A percentile compares a stretch with the other conserved stretches of the same genome.
phyloP scores from a whole-genome alignment of 176 grass and related monocot species.

The Paspalum notatum region DNA sequence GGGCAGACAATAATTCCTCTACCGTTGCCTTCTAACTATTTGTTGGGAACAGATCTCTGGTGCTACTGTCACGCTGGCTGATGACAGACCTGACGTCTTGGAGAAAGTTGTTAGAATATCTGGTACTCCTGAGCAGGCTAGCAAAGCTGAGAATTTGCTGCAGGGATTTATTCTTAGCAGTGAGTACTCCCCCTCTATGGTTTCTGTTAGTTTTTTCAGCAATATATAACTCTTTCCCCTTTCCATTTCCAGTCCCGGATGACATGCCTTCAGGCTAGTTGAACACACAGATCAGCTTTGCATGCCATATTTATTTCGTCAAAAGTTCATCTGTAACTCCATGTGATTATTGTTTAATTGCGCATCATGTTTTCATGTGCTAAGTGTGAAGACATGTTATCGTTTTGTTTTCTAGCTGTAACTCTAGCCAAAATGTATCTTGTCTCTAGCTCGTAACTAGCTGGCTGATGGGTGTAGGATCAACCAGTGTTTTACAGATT shows the following conservation, averaged over 20 bases:
- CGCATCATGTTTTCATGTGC: slow-evolving; percentile 15
- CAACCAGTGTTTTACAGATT: not conserved
- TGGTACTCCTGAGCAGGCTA: slow-evolving; percentile 88
- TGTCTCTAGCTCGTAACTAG: not conserved
- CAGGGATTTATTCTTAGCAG: slow-evolving; percentile 98
- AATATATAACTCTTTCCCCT: slow-evolving; percentile 17
- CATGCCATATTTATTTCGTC: not conserved
- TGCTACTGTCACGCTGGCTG: slow-evolving; percentile 72
- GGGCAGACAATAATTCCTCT: not conserved
- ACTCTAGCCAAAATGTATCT: not conserved
- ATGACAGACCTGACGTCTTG: slow-evolving; percentile 59
- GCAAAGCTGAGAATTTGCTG: slow-evolving; percentile 86
- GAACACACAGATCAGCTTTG: not conserved
- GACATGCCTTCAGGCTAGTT: slow-evolving; percentile 64
- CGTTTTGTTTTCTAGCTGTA: slow-evolving; percentile 17
- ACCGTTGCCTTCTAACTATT: slow-evolving; percentile 22
- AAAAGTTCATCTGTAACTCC: not conserved
- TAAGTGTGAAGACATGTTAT: slow-evolving; percentile 19
- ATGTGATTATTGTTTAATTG: slow-evolving; percentile 31
- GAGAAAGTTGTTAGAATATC: slow-evolving; percentile 92
- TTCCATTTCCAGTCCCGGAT: slow-evolving; percentile 60
- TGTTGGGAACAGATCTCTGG: slow-evolving; percentile 80
- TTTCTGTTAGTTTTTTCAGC: not conserved
- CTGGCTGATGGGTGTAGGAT: not conserved
- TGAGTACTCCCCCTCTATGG: slow-evolving; percentile 43